Conservation (phyloP, 495 filamentous ascomycete species). For the Aspergillus ellipticus region DNA sequence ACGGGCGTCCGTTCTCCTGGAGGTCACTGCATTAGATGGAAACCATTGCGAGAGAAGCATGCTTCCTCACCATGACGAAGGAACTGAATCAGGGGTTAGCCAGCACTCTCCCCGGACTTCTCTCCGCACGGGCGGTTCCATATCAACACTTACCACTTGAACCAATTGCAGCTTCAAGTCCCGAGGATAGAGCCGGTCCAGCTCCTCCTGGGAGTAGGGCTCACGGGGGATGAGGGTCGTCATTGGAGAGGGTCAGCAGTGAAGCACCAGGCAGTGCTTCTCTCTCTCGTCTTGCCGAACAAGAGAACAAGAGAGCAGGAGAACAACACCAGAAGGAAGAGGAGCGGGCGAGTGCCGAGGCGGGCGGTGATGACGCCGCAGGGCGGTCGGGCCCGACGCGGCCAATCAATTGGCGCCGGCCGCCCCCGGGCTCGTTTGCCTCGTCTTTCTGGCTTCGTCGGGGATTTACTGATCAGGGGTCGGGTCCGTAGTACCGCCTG, state of each 20-base stretch:
- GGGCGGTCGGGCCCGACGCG: constrained; percentile 7
- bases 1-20: constrained; percentile 81
- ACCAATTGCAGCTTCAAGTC: constrained; percentile 80
- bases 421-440: neutral
- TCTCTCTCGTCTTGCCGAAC: no score
- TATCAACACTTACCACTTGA: constrained; percentile 61
- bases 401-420: constrained; percentile 13
- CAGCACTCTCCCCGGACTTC: neutral
- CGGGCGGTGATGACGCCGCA: constrained; percentile 20
- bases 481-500: no score
- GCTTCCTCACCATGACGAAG: constrained; percentile 70
- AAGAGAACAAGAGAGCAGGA: no score
- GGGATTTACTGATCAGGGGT: constrained; percentile 3
- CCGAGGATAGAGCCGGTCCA: constrained; percentile 74
- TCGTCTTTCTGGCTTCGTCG: neutral
- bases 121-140: neutral
- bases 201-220: constrained; percentile 78
- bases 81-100: constrained; percentile 41
- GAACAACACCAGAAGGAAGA: neutral
- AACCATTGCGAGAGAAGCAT: neutral
- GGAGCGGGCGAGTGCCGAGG: neutral
- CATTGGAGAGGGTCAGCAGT: constrained; percentile 49
- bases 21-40: neutral
- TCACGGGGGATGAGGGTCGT: constrained; percentile 68
- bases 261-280: neutral